Base-by-base conservation (phyloP, 1,139 yeast genomes). In the Yamadazyma atlantica region DNA sequence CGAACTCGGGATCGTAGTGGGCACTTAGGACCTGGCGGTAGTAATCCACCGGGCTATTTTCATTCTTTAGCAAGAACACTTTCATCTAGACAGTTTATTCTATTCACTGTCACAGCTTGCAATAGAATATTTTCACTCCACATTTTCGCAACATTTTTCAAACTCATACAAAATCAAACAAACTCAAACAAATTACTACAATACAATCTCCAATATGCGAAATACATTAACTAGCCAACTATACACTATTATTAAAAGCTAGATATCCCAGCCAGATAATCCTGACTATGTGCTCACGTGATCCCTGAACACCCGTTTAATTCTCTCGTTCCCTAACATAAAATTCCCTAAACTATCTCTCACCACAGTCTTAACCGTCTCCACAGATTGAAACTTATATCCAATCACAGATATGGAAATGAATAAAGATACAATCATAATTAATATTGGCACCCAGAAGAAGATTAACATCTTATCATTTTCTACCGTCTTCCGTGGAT, bases 401-500 rank as follows among this genome's bases (percentile, higher is more conserved):
- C 86, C 85, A 54, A 80, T 69, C 25, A 72, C 69, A 41, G 73
- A 63, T 21, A 81, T 61, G 53, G 66, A 60, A 32, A 80, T 61
- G 54, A 80, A 72, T 35, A 78, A 61, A 1, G 83, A 72, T 2
- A 79, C 48, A 13, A 80, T 69, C 32, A 73, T 45, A 21, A 84
- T 53, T 58, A 85, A 67, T 25, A 81, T 68, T 3, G 94, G 94
- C 43, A 85, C 62, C 97, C 97, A 89, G 73, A 89, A 89, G 55
- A 88, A 85, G 41, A 88, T 66, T 50, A 89, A 69, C 88, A 88
- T 85, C 53, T 81, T 85, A 59, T 89, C 97, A 53, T 88, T 85
- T 50, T 79, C 80, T 46, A 85, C 80, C 25, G 82, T 76, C 56
- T 82, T 83, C 35, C 82, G 65, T 6, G 75, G 73, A 53, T 77